Conservation (phyloP, 148 eudicot genomes). For the Talinum fruticosum region DNA sequence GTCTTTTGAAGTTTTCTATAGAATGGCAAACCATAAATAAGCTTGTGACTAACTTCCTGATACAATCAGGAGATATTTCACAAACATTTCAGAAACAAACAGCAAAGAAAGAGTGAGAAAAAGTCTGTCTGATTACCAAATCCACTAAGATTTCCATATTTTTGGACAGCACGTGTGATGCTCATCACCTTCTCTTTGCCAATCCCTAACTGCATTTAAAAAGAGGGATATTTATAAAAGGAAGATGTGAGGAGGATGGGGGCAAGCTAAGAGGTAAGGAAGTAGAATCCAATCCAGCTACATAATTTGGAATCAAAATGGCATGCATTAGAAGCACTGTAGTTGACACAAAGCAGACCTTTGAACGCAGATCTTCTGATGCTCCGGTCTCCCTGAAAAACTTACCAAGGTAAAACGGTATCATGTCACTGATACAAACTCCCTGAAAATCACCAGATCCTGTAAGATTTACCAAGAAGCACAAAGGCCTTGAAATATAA, state of each 20-base stretch:
- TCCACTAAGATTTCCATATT: conserved; percentile 82
- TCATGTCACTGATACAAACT: conserved; percentile 91
- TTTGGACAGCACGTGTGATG: conserved; percentile 53
- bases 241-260: neutral
- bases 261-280: neutral
- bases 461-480: conserved; percentile 10
- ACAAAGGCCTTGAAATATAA: neutral
- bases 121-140: conserved; percentile 48
- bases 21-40: neutral
- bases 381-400: conserved; percentile 69
- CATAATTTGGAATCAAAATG: neutral
- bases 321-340: conserved; percentile 5
- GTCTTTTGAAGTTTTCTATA: no score
- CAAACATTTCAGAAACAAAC: conserved; percentile 7
- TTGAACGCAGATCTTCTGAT: conserved; percentile 72
- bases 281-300: conserved; percentile 8
- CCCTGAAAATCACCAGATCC: conserved; percentile 45
- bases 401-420: conserved; percentile 86
- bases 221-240: conserved; percentile 15
- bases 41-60: neutral
- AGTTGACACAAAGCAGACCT: conserved; percentile 45
- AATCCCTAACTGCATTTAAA: conserved; percentile 64
- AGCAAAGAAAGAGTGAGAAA: neutral
- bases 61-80: no score
- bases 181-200: conserved; percentile 58